Conservation (phyloP, 2,329 filamentous ascomycete genomes). For the Arthrobotrys conoides region DNA sequence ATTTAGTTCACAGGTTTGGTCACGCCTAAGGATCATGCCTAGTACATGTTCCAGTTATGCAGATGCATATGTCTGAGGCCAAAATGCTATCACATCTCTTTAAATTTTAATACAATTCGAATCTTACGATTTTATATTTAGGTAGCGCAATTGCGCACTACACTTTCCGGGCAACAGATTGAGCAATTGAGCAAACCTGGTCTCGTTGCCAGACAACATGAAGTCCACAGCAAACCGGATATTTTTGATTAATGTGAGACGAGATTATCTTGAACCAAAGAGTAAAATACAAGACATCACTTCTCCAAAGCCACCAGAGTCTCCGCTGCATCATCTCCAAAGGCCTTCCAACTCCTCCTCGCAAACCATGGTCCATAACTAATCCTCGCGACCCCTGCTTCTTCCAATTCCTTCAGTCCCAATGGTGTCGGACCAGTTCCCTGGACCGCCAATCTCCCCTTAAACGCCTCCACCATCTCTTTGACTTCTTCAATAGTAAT, state of each 20-base stretch:
- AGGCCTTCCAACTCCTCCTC: slow-evolving; percentile 39
- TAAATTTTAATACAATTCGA: not conserved
- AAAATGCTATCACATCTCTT: not conserved
- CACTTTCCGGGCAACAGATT: not conserved
- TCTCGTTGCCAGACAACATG: too few relatives aligned
- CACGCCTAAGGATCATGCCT: not conserved
- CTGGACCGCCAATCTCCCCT: slow-evolving; percentile 68
- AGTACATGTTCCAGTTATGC: not conserved
- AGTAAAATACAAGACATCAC: not conserved
- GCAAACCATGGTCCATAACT: slow-evolving; percentile 70
- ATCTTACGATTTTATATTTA: too few relatives aligned
- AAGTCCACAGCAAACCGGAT: too few relatives aligned
- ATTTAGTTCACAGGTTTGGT: too few relatives aligned
- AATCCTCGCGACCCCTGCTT: slow-evolving; percentile 72
- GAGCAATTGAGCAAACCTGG: not conserved
- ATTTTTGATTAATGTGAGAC: too few relatives aligned
- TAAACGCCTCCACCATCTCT: slow-evolving; percentile 70
- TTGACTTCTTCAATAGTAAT: slow-evolving; percentile 69
- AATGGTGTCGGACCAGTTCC: slow-evolving; percentile 66
- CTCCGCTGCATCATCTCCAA: slow-evolving; percentile 39
- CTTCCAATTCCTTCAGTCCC: slow-evolving; percentile 68
- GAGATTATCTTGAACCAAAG: not conserved
- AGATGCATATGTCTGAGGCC: not conserved
- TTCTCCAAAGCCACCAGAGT: slow-evolving; percentile 35
- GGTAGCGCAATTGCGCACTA: not conserved